Evolutionary conservation across 352 stramenopile species (phyloP).

Genomic region (Thalassiosira tumida): DNA sequence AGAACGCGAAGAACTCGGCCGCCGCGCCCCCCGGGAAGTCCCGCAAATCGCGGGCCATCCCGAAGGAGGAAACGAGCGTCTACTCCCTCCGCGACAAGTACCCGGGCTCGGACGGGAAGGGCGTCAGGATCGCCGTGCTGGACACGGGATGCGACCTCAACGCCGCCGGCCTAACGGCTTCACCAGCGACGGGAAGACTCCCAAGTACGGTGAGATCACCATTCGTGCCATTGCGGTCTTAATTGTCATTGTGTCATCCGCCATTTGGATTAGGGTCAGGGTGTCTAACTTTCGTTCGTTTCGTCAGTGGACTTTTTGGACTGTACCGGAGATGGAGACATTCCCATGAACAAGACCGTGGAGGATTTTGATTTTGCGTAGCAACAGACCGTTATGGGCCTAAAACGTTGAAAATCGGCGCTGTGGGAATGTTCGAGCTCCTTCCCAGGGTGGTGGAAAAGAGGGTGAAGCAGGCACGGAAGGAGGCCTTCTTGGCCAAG

Average conservation of each 20-base stretch:
- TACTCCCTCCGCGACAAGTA: constrained; percentile 91
- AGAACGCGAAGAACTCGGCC: constrained; percentile 88
- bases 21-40: too few relatives aligned
- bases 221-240: too few relatives aligned
- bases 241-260: too few relatives aligned
- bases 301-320: constrained; percentile 97
- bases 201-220: too few relatives aligned
- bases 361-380: constrained; percentile 78
- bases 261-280: too few relatives aligned
- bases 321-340: constrained; percentile 94
- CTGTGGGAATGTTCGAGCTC: constrained; percentile 54
- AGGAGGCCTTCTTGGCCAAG: constrained; percentile 46
- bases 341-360: constrained; percentile 92
- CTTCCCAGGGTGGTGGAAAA: constrained; percentile 6
- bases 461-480: constrained; percentile 37
- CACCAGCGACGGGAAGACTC: constrained; percentile 91
- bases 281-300: too few relatives aligned
- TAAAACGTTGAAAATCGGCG: constrained; percentile 83
- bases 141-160: constrained; percentile 96
- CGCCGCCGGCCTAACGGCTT: constrained; percentile 92
- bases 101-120: constrained; percentile 93
- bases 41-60: constrained; percentile 88
- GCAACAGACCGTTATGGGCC: constrained; percentile 65
- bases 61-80: constrained; percentile 94
- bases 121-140: constrained; percentile 95